Percentiles rank a stretch among this genome's conserved stretches.
Evolutionary conservation across 2,329 filamentous ascomycete genomes (phyloP).

Genomic region (Corinectria fuckeliana): DNA sequence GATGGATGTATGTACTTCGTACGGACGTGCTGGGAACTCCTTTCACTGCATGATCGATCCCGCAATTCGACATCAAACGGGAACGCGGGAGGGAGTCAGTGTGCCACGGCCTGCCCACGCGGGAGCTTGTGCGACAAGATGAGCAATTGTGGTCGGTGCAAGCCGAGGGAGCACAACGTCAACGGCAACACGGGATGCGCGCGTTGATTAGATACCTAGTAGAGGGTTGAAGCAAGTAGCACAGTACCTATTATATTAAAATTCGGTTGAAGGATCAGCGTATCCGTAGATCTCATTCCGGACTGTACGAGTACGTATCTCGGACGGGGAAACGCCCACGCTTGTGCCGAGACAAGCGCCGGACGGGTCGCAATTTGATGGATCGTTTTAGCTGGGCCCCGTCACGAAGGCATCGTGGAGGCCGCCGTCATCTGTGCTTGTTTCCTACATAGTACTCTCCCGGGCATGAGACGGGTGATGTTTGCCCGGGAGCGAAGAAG

Average conservation of each 20-base stretch:
- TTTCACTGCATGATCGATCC: background rate
- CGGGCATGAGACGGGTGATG: background rate
- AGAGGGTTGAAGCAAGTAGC: background rate
- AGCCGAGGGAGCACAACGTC: conserved; percentile 9
- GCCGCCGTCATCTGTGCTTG: conserved; percentile 4
- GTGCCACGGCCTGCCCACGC: conserved; percentile 2
- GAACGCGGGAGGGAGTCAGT: background rate
- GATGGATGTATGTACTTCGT: background rate
- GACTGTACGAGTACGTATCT: background rate
- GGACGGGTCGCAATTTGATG: conserved; percentile 10
- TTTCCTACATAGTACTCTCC: background rate
- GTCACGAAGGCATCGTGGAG: background rate
- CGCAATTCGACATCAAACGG: conserved; percentile 9
- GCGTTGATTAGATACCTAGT: background rate
- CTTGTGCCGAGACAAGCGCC: conserved; percentile 26
- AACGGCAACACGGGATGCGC: background rate
- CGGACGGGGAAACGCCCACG: conserved; percentile 14
- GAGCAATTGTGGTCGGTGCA: background rate
- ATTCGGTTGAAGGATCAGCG: background rate
- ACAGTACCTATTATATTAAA: background rate
- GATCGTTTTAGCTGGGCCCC: conserved; percentile 8
- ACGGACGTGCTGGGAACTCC: background rate
- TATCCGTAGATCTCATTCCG: background rate
- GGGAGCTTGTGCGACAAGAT: conserved; percentile 20
- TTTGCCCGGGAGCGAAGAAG: conserved; percentile 1